Conservation (phyloP, 1,284 basidiomycete species). For the Marasmius tenuissimus region DNA sequence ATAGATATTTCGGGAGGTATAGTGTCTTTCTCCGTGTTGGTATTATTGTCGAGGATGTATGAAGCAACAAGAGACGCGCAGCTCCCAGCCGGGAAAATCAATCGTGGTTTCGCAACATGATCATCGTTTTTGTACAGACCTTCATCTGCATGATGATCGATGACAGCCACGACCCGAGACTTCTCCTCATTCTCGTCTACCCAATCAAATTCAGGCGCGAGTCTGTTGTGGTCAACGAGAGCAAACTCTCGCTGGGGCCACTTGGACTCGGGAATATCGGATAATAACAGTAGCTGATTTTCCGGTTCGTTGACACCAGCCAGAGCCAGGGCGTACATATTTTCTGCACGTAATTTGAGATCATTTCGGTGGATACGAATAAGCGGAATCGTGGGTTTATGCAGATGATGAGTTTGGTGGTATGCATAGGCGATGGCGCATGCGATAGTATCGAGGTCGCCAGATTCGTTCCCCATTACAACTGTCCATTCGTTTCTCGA, state of each 20-base stretch:
- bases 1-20: conserved; percentile 66
- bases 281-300: conserved; percentile 55
- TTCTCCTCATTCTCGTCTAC: conserved; percentile 27
- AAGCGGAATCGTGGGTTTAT: conserved; percentile 66
- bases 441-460: conserved; percentile 87
- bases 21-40: not conserved
- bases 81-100: conserved; percentile 72
- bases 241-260: conserved; percentile 70
- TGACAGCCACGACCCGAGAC: conserved; percentile 66
- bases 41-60: conserved; percentile 39
- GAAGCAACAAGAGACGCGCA: conserved; percentile 76
- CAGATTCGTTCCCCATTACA: conserved; percentile 91
- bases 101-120: conserved; percentile 65
- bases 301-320: conserved; percentile 50
- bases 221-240: conserved; percentile 88
- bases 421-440: conserved; percentile 83
- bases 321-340: conserved; percentile 69
- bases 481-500: conserved; percentile 66
- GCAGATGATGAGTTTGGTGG: conserved; percentile 53
- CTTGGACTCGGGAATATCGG: conserved; percentile 49
- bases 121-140: conserved; percentile 53
- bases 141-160: conserved; percentile 97
- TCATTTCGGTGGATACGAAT: conserved; percentile 71
- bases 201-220: conserved; percentile 52
- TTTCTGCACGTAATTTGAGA: conserved; percentile 84